These are phyloP conservation scores for Pyrrhoderma noxium DNA, from an alignment of 1,284 basidiomycete genomes.

Conservation along the genomic window DNA sequence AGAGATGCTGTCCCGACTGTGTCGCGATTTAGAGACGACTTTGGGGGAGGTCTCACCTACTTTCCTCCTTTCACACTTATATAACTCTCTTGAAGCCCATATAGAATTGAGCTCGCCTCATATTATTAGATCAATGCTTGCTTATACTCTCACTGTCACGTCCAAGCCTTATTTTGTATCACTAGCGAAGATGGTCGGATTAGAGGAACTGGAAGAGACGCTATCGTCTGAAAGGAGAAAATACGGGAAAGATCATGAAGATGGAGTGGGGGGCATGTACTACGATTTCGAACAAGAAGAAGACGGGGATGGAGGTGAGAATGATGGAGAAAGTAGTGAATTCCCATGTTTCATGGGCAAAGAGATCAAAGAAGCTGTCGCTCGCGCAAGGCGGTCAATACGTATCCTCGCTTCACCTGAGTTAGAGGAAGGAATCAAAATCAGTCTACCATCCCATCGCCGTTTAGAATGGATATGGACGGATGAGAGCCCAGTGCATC, in stretches of 20 bases:
- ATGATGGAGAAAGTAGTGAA: conserved; percentile 12
- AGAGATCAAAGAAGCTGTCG: conserved; percentile 42
- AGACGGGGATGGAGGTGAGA: conserved; percentile 18
- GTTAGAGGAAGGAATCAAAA: conserved; percentile 37
- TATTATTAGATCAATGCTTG: conserved; percentile 43
- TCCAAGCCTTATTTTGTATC: conserved; percentile 54
- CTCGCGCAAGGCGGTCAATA: conserved; percentile 59
- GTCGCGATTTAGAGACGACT: conserved; percentile 32
- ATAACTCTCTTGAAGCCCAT: conserved; percentile 42
- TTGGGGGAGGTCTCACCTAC: conserved; percentile 35
- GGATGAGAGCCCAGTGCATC: conserved; percentile 34
- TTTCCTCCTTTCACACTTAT: conserved; percentile 49
- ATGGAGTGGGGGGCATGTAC: conserved; percentile 28
- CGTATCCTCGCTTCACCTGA: conserved; percentile 51
- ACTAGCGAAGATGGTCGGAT: conserved; percentile 52
- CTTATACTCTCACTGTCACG: conserved; percentile 53
- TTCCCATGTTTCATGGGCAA: conserved; percentile 56
- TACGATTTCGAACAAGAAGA: conserved; percentile 32
- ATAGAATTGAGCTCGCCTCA: conserved; percentile 43
- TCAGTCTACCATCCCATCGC: conserved; percentile 18
- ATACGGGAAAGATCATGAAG: conserved; percentile 24
- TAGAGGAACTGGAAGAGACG: conserved; percentile 28
- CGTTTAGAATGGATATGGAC: conserved; percentile 65
- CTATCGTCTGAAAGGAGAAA: conserved; percentile 3
- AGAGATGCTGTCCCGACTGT: conserved; percentile 22